Conservation (phyloP, 2,329 filamentous ascomycete genomes). For the Amylocarpus encephaloides region DNA sequence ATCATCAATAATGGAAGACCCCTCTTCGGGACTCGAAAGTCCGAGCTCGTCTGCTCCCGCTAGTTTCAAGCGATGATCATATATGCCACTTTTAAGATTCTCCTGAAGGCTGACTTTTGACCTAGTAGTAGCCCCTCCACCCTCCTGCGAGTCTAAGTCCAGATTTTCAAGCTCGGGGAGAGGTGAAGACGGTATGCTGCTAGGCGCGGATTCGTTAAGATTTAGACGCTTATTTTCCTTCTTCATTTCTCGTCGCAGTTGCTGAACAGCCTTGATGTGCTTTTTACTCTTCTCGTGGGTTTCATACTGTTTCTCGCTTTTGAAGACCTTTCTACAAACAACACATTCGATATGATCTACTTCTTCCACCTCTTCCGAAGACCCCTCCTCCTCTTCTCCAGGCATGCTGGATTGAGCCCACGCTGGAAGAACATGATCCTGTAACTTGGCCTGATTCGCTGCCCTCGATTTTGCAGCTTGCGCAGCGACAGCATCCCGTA, state of each 20-base stretch:
- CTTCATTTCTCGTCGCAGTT: constrained; percentile 75
- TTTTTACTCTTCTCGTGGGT: constrained; percentile 96
- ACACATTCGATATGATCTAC: constrained; percentile 64
- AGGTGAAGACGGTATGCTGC: constrained; percentile 5
- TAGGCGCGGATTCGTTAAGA: constrained; percentile 31
- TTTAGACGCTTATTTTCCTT: constrained; percentile 64
- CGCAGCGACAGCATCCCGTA: constrained; percentile 72
- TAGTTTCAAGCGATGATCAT: not conserved
- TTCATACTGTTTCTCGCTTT: constrained; percentile 87
- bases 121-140: not conserved
- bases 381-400: constrained; percentile 42
- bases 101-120: not conserved
- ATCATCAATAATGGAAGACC: constrained; percentile 15
- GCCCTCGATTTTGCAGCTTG: constrained; percentile 80
- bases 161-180: constrained; percentile 22
- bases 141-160: constrained; percentile 8
- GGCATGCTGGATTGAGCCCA: constrained; percentile 62
- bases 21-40: not conserved
- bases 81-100: not conserved
- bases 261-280: constrained; percentile 78
- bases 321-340: constrained; percentile 71
- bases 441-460: constrained; percentile 69
- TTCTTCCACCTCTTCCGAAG: constrained; percentile 45
- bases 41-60: not conserved
- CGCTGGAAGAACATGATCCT: constrained; percentile 59